Conservation (phyloP, 176 grass and related monocot species). For the Cenchrus fungigraminus region DNA sequence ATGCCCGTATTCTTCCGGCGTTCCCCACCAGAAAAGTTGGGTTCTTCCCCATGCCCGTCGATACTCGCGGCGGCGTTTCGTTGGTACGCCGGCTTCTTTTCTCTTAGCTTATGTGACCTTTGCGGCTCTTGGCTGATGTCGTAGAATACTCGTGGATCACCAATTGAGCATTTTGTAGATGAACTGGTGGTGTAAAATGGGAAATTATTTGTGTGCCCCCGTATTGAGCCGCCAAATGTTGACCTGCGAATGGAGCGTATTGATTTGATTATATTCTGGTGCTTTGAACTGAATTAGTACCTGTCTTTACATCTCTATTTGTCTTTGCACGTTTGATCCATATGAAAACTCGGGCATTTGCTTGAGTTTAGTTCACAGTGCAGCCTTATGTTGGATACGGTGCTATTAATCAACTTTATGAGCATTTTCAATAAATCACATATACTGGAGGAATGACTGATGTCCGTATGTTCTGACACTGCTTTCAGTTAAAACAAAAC, state of each 20-base stretch:
- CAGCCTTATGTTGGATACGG: neutral
- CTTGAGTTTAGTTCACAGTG: neutral
- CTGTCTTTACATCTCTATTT: neutral
- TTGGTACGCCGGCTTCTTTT: neutral
- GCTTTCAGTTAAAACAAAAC: conserved; percentile 27
- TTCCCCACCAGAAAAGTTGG: conserved; percentile 7
- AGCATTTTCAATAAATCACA: neutral
- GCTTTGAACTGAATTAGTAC: neutral
- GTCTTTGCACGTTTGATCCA: neutral
- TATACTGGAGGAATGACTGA: conserved; percentile 12
- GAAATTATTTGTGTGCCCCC: neutral
- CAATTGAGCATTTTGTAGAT: neutral
- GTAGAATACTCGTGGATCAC: neutral
- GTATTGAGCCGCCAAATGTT: neutral
- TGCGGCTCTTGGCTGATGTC: neutral
- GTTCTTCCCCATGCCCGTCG: conserved; percentile 8
- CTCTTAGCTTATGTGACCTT: neutral
- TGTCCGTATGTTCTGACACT: conserved; percentile 13
- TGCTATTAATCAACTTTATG: neutral
- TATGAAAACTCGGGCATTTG: neutral
- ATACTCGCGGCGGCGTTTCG: neutral
- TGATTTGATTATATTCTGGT: neutral
- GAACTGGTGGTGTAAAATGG: neutral
- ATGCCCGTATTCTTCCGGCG: neutral
- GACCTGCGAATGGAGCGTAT: neutral